A percentile compares a stretch with the other conserved stretches of the same genome.
Conservation (phyloP, 2,329 filamentous ascomycete species). For the Colletotrichum sidae region DNA sequence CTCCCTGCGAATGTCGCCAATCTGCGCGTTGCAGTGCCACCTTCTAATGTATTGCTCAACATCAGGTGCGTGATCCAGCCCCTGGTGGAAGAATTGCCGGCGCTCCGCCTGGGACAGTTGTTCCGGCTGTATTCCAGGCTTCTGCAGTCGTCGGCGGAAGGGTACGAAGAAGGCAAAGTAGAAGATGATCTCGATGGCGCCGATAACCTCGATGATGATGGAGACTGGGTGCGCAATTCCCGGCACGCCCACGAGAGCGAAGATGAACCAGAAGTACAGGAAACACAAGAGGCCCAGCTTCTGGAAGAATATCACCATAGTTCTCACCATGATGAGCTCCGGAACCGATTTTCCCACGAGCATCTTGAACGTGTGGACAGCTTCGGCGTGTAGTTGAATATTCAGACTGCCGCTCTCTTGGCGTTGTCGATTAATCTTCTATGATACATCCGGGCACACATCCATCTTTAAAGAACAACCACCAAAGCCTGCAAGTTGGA, state of each 20-base stretch:
- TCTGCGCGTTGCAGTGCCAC: slow-evolving; percentile 74
- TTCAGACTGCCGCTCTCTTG: background rate
- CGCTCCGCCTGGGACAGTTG: slow-evolving; percentile 60
- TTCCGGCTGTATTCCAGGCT: slow-evolving; percentile 53
- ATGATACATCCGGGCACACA: background rate
- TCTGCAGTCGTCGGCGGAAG: slow-evolving; percentile 51
- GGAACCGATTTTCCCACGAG: slow-evolving; percentile 32
- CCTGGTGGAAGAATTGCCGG: slow-evolving; percentile 65
- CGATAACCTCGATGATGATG: slow-evolving; percentile 40
- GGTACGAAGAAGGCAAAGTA: slow-evolving; percentile 56
- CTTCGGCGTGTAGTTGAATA: no score
- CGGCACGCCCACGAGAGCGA: slow-evolving; percentile 38
- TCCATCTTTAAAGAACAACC: slow-evolving; percentile 9
- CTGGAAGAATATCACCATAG: slow-evolving; percentile 30
- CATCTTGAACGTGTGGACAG: slow-evolving; percentile 3
- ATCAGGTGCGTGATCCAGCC: slow-evolving; percentile 65
- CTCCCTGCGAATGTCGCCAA: slow-evolving; percentile 70
- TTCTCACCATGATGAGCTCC: slow-evolving; percentile 34
- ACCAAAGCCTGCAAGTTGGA: background rate
- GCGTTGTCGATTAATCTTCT: background rate
- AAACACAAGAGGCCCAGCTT: slow-evolving; percentile 37
- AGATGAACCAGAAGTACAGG: slow-evolving; percentile 39
- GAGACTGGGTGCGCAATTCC: slow-evolving; percentile 42
- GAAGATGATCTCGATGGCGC: slow-evolving; percentile 54
- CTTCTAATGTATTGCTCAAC: slow-evolving; percentile 67